These are phyloP conservation scores for Xylona heveae DNA, from an alignment of 495 filamentous ascomycete species.

Conservation along the genomic window DNA sequence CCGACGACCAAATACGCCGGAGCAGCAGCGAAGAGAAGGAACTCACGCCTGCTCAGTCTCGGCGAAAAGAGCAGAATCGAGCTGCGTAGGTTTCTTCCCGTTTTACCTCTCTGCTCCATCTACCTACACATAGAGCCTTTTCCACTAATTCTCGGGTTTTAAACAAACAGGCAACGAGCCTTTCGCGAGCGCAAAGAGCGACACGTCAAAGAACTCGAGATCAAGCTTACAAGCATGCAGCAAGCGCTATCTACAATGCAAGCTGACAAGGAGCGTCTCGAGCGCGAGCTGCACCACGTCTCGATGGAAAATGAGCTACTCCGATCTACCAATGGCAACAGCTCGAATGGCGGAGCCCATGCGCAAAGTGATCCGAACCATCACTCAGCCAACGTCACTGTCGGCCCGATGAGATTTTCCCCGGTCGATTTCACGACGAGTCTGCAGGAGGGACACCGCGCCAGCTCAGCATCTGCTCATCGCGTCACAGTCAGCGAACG, in stretches of 20 bases:
- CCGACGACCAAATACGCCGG: constrained; percentile 2
- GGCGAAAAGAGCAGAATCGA: constrained; percentile 88
- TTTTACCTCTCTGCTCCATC: constrained; percentile 3
- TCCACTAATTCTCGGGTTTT: not conserved
- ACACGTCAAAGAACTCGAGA: constrained; percentile 80
- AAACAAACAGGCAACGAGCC: constrained; percentile 54
- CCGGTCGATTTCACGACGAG: constrained; percentile 42
- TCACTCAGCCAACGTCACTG: constrained; percentile 13
- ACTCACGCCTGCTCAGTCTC: constrained; percentile 55
- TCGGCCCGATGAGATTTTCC: constrained; percentile 54
- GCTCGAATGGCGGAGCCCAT: constrained; percentile 6
- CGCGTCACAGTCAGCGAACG: constrained; percentile 40
- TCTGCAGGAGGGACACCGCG: constrained; percentile 3
- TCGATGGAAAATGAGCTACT: constrained; percentile 87
- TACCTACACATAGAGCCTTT: constrained; percentile 2
- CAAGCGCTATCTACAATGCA: constrained; percentile 27
- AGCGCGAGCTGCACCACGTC: constrained; percentile 57
- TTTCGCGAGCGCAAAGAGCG: constrained; percentile 94
- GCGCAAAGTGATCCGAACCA: constrained; percentile 10
- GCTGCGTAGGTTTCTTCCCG: constrained; percentile 54
- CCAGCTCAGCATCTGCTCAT: constrained; percentile 27
- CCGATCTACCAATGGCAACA: constrained; percentile 50
- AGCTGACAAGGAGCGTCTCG: constrained; percentile 67
- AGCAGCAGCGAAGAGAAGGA: constrained; percentile 45
- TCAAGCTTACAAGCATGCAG: constrained; percentile 58